Conservation (phyloP, 805 yeast genomes). For the Metschnikowia colocasiae region DNA sequence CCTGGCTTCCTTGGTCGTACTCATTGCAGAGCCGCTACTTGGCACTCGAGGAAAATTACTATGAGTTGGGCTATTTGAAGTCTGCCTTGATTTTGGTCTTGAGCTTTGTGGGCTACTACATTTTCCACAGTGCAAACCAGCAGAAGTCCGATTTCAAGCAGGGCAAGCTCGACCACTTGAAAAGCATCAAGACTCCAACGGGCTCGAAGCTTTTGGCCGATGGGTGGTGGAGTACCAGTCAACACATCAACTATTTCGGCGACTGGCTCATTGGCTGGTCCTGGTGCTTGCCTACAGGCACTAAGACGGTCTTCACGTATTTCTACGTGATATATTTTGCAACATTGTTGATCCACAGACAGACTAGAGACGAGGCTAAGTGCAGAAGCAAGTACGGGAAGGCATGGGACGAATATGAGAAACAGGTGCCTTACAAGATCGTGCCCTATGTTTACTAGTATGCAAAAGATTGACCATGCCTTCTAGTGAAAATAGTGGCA, state of each 20-base stretch:
- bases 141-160: slow-evolving; percentile 82
- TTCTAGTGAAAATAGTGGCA: too few relatives aligned
- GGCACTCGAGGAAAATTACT: slow-evolving; percentile 50
- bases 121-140: slow-evolving; percentile 79
- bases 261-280: slow-evolving; percentile 90
- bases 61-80: slow-evolving; percentile 47
- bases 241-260: slow-evolving; percentile 93
- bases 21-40: slow-evolving; percentile 81
- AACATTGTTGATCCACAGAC: slow-evolving; percentile 79
- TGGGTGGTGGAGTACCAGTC: slow-evolving; percentile 95
- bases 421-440: slow-evolving; percentile 80
- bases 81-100: slow-evolving; percentile 41
- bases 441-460: slow-evolving; percentile 55
- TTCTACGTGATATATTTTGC: slow-evolving; percentile 85
- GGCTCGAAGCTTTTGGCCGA: slow-evolving; percentile 80
- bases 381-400: slow-evolving; percentile 83
- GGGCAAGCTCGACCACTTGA: slow-evolving; percentile 67
- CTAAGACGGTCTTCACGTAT: slow-evolving; percentile 76
- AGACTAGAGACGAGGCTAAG: slow-evolving; percentile 85
- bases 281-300: slow-evolving; percentile 91
- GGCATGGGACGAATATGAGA: slow-evolving; percentile 81
- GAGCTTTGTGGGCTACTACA: slow-evolving; percentile 64
- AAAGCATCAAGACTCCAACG: slow-evolving; percentile 61
- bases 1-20: slow-evolving; percentile 90
- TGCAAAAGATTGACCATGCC: too few relatives aligned